Conservation (phyloP, 2,329 filamentous ascomycete genomes). For the Metarhizium brunneum region DNA sequence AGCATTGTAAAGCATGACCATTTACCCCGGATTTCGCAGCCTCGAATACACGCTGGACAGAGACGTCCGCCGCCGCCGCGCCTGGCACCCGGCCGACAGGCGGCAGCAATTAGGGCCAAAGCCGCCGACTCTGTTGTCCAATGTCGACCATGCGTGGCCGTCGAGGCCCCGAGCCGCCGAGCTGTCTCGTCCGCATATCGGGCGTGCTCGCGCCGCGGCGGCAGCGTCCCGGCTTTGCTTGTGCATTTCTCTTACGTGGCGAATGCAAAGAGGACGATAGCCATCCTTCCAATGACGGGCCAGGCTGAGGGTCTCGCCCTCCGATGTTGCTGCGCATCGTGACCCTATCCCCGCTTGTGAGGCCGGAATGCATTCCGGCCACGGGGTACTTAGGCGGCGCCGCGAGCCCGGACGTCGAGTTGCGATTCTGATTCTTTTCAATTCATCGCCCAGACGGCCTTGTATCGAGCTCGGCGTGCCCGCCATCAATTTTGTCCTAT, state of each 20-base stretch:
- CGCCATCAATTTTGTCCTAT: not conserved
- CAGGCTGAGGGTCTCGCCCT: constrained; percentile 10
- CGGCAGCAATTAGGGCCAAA: too few species aligned
- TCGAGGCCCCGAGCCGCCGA: not conserved
- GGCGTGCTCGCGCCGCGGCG: not conserved
- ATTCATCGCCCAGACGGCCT: not conserved
- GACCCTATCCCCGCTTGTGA: constrained; percentile 19
- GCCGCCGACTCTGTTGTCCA: too few species aligned
- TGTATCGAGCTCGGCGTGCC: not conserved
- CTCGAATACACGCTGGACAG: not conserved
- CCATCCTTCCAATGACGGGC: constrained; percentile 10
- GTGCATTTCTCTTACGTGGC: constrained; percentile 16
- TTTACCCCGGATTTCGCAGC: not conserved
- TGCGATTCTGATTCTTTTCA: not conserved
- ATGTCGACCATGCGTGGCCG: not conserved
- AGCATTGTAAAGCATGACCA: not conserved
- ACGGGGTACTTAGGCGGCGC: constrained; percentile 35
- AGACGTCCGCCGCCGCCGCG: not conserved
- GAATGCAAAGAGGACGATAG: not conserved
- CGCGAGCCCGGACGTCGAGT: constrained; percentile 13
- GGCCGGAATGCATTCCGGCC: constrained; percentile 42
- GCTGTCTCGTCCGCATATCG: not conserved
- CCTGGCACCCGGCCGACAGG: too few species aligned
- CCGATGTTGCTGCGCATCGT: constrained; percentile 12
- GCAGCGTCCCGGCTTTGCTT: not conserved